A percentile compares a stretch with the other conserved stretches of the same genome.
phyloP scores from a whole-genome alignment of 2,329 filamentous ascomycete genomes.

The Ascochyta clinopodiicola region DNA sequence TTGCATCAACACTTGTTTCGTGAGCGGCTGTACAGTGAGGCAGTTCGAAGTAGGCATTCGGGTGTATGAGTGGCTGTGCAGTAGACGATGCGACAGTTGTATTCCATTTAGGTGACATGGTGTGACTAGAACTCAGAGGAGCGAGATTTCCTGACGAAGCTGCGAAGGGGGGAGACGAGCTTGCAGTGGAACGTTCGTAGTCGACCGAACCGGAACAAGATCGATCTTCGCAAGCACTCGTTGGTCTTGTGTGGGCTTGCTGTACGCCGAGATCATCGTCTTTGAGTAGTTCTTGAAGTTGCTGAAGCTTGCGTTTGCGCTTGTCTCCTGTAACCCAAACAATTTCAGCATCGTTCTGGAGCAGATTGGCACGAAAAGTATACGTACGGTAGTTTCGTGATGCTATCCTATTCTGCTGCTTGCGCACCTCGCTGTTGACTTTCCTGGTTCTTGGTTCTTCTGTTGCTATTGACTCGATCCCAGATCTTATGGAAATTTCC shows the following conservation, averaged over 20 bases:
- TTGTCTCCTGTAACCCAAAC: constrained; percentile 38
- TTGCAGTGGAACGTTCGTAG: constrained; percentile 13
- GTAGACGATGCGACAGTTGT: not conserved
- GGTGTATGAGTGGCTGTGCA: not conserved
- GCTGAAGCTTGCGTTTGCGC: constrained; percentile 46
- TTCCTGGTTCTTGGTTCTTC: constrained; percentile 34
- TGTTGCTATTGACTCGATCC: constrained; percentile 4
- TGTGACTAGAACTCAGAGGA: not conserved
- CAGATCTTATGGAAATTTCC: constrained; percentile 17
- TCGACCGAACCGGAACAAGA: constrained; percentile 28
- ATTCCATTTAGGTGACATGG: not conserved
- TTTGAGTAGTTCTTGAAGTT: constrained; percentile 43
- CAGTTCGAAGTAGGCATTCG: not conserved
- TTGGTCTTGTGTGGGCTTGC: constrained; percentile 20
- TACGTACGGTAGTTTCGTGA: constrained; percentile 46
- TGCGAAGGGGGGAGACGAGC: constrained; percentile 3
- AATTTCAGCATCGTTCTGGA: not conserved
- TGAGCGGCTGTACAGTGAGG: not conserved
- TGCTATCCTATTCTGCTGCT: constrained; percentile 48
- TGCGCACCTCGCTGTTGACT: constrained; percentile 46
- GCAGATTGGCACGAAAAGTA: not conserved
- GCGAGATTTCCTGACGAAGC: not conserved
- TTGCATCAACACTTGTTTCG: not conserved
- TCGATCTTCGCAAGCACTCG: constrained; percentile 20
- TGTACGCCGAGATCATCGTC: constrained; percentile 29